These are phyloP conservation scores for Antitrichia curtipendula DNA, from an alignment of 225 moss, liverwort and hornwort species.

Conservation along the genomic window DNA sequence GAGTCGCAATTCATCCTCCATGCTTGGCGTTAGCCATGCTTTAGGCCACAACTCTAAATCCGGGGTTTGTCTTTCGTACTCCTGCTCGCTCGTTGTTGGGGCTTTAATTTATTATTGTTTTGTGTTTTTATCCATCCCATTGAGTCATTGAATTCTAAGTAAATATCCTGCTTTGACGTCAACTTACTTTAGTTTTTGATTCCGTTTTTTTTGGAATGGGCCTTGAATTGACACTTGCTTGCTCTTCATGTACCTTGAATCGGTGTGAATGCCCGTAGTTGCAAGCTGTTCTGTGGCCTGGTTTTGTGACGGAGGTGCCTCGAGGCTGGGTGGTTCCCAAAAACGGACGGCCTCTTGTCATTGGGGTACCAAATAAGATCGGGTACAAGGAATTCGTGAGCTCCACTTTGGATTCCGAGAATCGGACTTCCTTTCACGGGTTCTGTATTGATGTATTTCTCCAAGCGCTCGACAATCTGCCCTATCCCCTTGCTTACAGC, in stretches of 20 bases:
- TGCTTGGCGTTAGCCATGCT: not conserved
- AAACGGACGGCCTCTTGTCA: slow-evolving; percentile 58
- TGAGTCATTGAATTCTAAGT: not conserved
- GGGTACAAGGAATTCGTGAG: slow-evolving; percentile 75
- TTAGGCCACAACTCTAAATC: slow-evolving; percentile 15
- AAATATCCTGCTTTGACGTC: not conserved
- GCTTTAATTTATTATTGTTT: not conserved
- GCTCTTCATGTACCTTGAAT: not conserved
- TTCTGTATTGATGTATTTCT: slow-evolving; percentile 84
- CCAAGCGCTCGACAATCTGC: slow-evolving; percentile 54
- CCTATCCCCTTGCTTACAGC: slow-evolving; percentile 62
- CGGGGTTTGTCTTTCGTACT: not conserved
- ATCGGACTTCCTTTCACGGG: slow-evolving; percentile 53
- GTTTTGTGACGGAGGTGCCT: slow-evolving; percentile 52
- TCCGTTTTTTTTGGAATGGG: not conserved
- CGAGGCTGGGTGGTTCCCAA: slow-evolving; percentile 85
- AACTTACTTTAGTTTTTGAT: not conserved
- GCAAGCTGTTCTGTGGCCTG: slow-evolving; percentile 83
- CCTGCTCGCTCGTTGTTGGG: not conserved
- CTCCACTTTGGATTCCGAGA: slow-evolving; percentile 20
- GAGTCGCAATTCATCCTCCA: not conserved
- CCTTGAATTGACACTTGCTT: not conserved
- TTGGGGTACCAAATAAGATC: slow-evolving; percentile 77
- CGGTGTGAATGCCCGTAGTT: not conserved
- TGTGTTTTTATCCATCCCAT: not conserved